Conservation (phyloP, 2,329 filamentous ascomycete genomes). For the Fusarium secorum region DNA sequence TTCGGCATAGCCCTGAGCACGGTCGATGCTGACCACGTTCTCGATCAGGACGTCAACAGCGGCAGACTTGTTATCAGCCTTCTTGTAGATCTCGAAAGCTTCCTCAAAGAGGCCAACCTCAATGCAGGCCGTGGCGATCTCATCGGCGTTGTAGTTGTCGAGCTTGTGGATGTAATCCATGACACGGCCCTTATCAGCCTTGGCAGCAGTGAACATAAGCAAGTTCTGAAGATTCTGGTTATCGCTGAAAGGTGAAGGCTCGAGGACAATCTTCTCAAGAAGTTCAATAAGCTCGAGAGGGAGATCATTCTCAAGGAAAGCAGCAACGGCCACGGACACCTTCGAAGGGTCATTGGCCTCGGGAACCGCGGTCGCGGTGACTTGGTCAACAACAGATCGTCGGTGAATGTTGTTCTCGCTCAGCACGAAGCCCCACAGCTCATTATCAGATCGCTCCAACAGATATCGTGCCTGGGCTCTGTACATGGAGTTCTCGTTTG, state of each 20-base stretch:
- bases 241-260: conserved; percentile 98
- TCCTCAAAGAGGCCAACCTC: conserved; percentile 95
- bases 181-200: conserved; percentile 92
- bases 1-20: conserved; percentile 94
- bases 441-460: conserved; percentile 84
- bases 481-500: conserved; percentile 99
- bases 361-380: conserved; percentile 92
- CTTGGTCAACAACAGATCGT: conserved; percentile 92
- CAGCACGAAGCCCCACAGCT: conserved; percentile 94
- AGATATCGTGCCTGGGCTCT: conserved; percentile 96
- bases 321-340: conserved; percentile 91
- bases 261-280: conserved; percentile 98
- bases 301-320: conserved; percentile 89
- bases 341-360: conserved; percentile 93
- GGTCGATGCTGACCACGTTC: conserved; percentile 96
- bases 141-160: conserved; percentile 86
- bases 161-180: conserved; percentile 97
- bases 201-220: conserved; percentile 93
- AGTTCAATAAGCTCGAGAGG: conserved; percentile 96
- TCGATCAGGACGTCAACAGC: conserved; percentile 94
- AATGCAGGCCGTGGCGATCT: conserved; percentile 92
- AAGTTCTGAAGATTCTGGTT: conserved; percentile 97
- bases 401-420: conserved; percentile 96
- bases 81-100: conserved; percentile 98
- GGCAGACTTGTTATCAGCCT: conserved; percentile 86